A percentile compares a stretch with the other conserved stretches of the same genome.
These are phyloP conservation scores for Rostrohypoxylon terebratum DNA, from an alignment of 495 filamentous ascomycete genomes.

Conservation along the genomic window DNA sequence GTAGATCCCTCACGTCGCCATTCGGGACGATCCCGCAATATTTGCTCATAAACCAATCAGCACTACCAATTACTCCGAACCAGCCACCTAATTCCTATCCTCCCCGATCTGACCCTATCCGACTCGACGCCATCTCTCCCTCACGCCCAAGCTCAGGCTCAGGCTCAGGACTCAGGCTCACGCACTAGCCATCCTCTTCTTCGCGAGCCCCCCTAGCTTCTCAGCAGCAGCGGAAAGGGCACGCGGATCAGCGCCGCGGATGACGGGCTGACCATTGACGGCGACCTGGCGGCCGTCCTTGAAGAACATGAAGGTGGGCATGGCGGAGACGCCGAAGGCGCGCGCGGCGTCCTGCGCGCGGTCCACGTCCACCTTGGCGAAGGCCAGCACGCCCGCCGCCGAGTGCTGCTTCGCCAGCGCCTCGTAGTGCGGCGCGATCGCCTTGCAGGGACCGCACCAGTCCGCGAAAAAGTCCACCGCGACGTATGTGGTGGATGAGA, in stretches of 20 bases:
- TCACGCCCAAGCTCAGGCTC: background rate
- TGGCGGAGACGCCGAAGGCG: conserved; percentile 63
- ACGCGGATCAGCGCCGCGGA: conserved; percentile 54
- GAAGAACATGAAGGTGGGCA: conserved; percentile 90
- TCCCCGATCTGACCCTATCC: background rate
- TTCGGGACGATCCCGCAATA: background rate
- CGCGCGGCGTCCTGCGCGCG: conserved; percentile 59
- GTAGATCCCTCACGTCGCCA: background rate
- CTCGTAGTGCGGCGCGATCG: conserved; percentile 70
- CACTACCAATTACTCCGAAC: background rate
- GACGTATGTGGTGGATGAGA: conserved; percentile 55
- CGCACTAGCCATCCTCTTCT: conserved; percentile 45
- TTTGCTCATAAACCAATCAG: background rate
- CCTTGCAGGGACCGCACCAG: conserved; percentile 77
- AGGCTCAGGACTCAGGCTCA: background rate
- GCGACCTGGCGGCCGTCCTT: conserved; percentile 74
- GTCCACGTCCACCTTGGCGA: conserved; percentile 72
- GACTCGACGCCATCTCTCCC: background rate
- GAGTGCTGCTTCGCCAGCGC: conserved; percentile 61
- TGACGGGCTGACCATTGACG: conserved; percentile 61
- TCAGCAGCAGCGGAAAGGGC: conserved; percentile 47
- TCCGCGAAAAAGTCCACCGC: conserved; percentile 66
- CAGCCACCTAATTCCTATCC: background rate
- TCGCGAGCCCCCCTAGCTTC: conserved; percentile 52
- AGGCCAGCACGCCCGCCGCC: conserved; percentile 59